These are phyloP conservation scores for Pleurostoma richardsiae DNA, from an alignment of 2,329 filamentous ascomycete genomes.

Conservation along the genomic window DNA sequence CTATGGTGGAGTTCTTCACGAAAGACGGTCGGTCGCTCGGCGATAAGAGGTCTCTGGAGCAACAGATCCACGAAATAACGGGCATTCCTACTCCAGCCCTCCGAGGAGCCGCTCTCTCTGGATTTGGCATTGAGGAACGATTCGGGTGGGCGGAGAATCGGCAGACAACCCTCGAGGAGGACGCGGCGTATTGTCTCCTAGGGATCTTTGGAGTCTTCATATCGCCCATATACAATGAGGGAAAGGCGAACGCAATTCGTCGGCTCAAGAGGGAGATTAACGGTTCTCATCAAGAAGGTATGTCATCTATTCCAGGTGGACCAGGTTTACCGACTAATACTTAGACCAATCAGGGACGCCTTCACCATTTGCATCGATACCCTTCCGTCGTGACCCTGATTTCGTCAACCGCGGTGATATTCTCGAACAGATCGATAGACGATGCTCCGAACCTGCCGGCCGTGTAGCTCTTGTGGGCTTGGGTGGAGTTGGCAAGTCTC, in stretches of 20 bases:
- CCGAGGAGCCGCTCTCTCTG: conserved; percentile 5
- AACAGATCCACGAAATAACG: conserved; percentile 16
- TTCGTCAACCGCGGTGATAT: no score
- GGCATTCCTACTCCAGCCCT: conserved; percentile 12
- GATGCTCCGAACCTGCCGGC: no score
- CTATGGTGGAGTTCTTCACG: conserved; percentile 19
- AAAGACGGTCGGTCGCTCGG: conserved; percentile 13
- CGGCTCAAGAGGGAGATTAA: conserved; percentile 11
- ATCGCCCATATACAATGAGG: conserved; percentile 12
- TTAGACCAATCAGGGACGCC: neutral
- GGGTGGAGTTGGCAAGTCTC: neutral
- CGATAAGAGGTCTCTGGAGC: conserved; percentile 14
- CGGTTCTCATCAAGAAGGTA: neutral
- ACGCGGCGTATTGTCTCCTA: conserved; percentile 16
- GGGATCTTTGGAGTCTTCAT: conserved; percentile 16
- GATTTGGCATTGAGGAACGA: conserved; percentile 14
- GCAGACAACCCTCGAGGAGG: conserved; percentile 13
- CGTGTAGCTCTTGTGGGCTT: neutral
- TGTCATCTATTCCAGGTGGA: neutral
- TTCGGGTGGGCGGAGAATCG: conserved; percentile 14
- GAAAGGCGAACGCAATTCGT: conserved; percentile 2
- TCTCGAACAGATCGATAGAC: no score
- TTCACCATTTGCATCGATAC: no score
- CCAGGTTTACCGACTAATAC: neutral
- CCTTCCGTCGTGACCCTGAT: neutral